Evolutionary conservation across 768 basidiomycete genomes (phyloP).

Genomic region (Leccinum imitatum): DNA sequence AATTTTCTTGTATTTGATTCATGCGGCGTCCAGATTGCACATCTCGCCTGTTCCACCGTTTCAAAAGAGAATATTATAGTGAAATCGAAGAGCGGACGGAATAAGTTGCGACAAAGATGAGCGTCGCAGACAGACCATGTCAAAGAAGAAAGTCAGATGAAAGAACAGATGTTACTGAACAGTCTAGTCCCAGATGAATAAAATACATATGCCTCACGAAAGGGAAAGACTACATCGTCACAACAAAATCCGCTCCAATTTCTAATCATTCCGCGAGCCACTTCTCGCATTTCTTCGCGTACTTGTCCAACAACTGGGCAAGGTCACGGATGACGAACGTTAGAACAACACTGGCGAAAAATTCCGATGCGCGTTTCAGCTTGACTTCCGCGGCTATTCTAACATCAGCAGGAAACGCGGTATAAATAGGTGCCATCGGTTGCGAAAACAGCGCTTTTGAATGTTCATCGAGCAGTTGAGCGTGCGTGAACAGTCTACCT

Average conservation of each 20-base stretch:
- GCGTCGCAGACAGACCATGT: constrained; percentile 14
- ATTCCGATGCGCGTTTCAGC: constrained; percentile 83
- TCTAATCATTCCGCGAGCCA: constrained; percentile 75
- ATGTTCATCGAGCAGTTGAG: constrained; percentile 86
- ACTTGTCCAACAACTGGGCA: constrained; percentile 86
- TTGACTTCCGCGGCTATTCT: constrained; percentile 66
- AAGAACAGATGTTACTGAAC: constrained; percentile 31
- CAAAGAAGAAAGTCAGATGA: constrained; percentile 24
- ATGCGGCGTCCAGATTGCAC: constrained; percentile 1
- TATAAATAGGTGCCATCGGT: constrained; percentile 71
- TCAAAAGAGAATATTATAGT: constrained; percentile 27
- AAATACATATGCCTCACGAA: constrained; percentile 32
- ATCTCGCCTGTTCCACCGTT: constrained; percentile 13
- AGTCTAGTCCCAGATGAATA: constrained; percentile 36
- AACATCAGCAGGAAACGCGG: constrained; percentile 63
- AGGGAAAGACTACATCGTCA: constrained; percentile 24
- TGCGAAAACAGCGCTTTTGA: constrained; percentile 67
- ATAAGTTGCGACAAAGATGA: constrained; percentile 10
- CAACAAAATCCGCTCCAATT: constrained; percentile 20
- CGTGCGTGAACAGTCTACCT: constrained; percentile 66
- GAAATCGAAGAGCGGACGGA: constrained; percentile 16
- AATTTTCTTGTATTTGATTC: constrained; percentile 3
- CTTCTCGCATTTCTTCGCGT: constrained; percentile 91
- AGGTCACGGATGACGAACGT: constrained; percentile 89
- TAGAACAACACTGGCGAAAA: constrained; percentile 85